Conservation (phyloP, 2,329 filamentous ascomycete genomes). For the Curvularia eragrostidis region DNA sequence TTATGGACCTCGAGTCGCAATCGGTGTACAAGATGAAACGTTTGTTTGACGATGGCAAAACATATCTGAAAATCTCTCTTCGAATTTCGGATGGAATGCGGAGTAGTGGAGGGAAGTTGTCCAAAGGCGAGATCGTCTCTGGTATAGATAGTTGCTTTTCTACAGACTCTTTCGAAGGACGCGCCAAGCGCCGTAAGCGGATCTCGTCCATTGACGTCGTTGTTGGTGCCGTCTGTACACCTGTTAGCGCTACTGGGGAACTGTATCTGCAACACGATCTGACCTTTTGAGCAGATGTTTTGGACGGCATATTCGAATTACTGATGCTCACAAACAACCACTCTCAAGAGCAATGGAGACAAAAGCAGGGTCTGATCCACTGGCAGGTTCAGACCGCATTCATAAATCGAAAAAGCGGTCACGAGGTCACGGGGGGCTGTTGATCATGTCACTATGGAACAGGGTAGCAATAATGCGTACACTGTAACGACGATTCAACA, state of each 20-base stretch:
- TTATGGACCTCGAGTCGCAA: conserved; percentile 49
- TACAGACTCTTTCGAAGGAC: conserved; percentile 40
- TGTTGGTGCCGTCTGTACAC: conserved; percentile 38
- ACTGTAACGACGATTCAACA: conserved; percentile 19
- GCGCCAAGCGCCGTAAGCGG: conserved; percentile 32
- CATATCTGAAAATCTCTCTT: conserved; percentile 48
- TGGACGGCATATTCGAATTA: conserved; percentile 39
- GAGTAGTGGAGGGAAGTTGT: conserved; percentile 47
- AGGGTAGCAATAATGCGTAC: conserved; percentile 7
- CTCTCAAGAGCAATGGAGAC: conserved; percentile 3
- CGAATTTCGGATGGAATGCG: conserved; percentile 50
- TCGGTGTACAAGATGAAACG: conserved; percentile 57
- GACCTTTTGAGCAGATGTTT: conserved; percentile 46
- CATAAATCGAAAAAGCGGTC: conserved; percentile 13
- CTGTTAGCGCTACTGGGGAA: conserved; percentile 25
- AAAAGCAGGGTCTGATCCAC: conserved; percentile 4
- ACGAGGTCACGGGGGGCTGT: conserved; percentile 16
- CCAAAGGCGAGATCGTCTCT: conserved; percentile 46
- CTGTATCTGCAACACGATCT: conserved; percentile 21
- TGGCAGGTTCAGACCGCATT: conserved; percentile 8
- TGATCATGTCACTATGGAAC: conserved; percentile 9
- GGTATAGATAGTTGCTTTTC: conserved; percentile 47
- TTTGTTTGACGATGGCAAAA: conserved; percentile 49
- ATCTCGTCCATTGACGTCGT: conserved; percentile 37
- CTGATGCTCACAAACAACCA: conserved; percentile 5